Evolutionary conservation across 441 rosid species (phyloP), one percentile per base, ranked within the genome.

Genomic region (Corymbia citriodora): DNA sequence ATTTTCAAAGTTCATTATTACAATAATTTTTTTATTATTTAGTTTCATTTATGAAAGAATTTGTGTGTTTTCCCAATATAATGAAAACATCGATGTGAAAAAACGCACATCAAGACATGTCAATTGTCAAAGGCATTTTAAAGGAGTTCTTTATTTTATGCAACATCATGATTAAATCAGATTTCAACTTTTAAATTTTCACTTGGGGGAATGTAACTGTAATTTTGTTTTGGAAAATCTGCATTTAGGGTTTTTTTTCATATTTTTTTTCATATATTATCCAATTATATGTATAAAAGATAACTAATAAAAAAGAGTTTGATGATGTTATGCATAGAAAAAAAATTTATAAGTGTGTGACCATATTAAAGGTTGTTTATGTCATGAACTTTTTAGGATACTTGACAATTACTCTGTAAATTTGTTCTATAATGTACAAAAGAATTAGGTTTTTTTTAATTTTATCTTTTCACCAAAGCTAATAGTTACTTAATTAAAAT

Each of bases 101-200:
- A 57, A 57, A 9, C 23, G 63, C 0, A 23, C 0, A 2, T 57
- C 29, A 0, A 57, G 29, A 23, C 1, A 10, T 23, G 23, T 55
- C 11, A 55, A 55, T 4, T 23, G 23, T 55, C 11, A 55, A 55
- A 1, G 1, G 29, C 29, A 57, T 57, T 57, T 57, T 57, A 57
- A 57, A 57, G 3, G 0, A 2, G 25, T 57, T 19, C 40, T 36
- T 57, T 57, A 57, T 10, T 57, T 10, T 23, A 23, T 57, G 63
- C 14, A 57, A 57, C 23, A 57, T 0, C 19, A 57, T 36, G 1
- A 21, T 57, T 57, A 57, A 1, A 57, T 21, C 27, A 57, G 23
- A 4, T 57, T 68, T 31, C 79, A 68, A 68, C 1, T 68, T 68
- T 31, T 31, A 68, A 31, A 31, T 40, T 23, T 15, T 68, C 17